Conservation (phyloP, 2,329 filamentous ascomycete genomes). For the Fusarium penzigii region DNA sequence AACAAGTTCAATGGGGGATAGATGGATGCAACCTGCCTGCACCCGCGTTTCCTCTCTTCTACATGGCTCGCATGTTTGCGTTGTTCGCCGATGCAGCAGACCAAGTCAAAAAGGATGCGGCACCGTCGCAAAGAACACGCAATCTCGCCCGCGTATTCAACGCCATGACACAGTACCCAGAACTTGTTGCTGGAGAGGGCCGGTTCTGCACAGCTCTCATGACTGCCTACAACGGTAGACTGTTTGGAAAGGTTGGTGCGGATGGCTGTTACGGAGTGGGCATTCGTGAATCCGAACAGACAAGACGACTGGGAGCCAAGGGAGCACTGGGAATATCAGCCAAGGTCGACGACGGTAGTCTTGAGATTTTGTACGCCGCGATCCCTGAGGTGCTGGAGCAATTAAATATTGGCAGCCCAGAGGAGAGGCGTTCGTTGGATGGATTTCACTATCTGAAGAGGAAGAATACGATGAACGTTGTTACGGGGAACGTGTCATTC, state of each 20-base stretch:
- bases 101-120: background rate
- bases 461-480: slow-evolving; percentile 40
- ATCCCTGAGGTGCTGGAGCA: slow-evolving; percentile 46
- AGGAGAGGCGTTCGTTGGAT: slow-evolving; percentile 31
- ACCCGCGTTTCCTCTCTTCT: slow-evolving; percentile 41
- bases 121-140: slow-evolving; percentile 9
- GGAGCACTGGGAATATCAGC: slow-evolving; percentile 45
- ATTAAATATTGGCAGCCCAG: slow-evolving; percentile 37
- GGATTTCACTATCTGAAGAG: slow-evolving; percentile 36
- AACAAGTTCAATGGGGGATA: slow-evolving; percentile 41
- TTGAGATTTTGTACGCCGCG: slow-evolving; percentile 44
- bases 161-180: slow-evolving; percentile 44
- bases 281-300: slow-evolving; percentile 39
- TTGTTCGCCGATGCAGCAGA: slow-evolving; percentile 38
- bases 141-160: slow-evolving; percentile 39
- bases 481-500: slow-evolving; percentile 32
- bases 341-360: slow-evolving; percentile 51
- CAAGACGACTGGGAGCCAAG: slow-evolving; percentile 35
- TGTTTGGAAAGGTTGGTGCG: slow-evolving; percentile 51
- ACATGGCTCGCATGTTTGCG: slow-evolving; percentile 39
- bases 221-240: slow-evolving; percentile 35
- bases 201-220: slow-evolving; percentile 51
- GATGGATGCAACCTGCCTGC: slow-evolving; percentile 51
- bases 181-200: slow-evolving; percentile 45
- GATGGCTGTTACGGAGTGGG: slow-evolving; percentile 51